Percentiles rank a stretch among this genome's conserved stretches.
Conservation (phyloP, 2,329 filamentous ascomycete species). For the Venturia effusa region DNA sequence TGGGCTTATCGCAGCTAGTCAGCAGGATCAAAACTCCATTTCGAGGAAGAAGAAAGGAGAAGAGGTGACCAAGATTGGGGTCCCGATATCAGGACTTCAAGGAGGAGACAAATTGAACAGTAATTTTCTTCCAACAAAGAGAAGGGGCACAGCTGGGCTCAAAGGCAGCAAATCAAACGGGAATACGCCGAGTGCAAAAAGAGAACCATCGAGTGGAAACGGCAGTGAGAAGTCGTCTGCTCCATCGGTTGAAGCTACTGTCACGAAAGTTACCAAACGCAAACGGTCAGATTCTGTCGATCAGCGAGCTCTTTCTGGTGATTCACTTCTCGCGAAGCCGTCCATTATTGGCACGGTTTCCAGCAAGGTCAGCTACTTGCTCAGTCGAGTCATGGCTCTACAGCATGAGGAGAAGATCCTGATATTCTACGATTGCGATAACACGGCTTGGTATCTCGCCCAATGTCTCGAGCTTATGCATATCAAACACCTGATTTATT, state of each 20-base stretch:
- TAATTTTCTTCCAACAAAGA: constrained; percentile 3
- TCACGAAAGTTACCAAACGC: neutral
- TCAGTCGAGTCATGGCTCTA: constrained; percentile 59
- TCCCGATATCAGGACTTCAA: constrained; percentile 7
- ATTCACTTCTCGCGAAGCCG: constrained; percentile 47
- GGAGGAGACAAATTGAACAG: constrained; percentile 1
- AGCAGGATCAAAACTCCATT: constrained; percentile 15
- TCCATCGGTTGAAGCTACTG: neutral
- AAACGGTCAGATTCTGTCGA: neutral
- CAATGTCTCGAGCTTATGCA: constrained; percentile 66
- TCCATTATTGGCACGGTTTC: constrained; percentile 70
- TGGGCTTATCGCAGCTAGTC: neutral
- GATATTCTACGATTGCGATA: constrained; percentile 84
- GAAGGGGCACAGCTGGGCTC: neutral
- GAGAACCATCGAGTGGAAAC: neutral
- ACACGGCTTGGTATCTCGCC: constrained; percentile 76
- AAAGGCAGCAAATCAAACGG: neutral
- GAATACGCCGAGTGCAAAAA: neutral
- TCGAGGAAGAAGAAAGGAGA: constrained; percentile 14
- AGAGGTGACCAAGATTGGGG: constrained; percentile 11
- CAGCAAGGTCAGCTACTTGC: constrained; percentile 75
- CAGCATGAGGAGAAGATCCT: constrained; percentile 73
- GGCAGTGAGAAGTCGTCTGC: neutral
- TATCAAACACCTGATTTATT: constrained; percentile 55
- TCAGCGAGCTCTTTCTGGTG: constrained; percentile 16